Conservation (phyloP, 768 basidiomycete species). For the Strobilomyces echinocephalus region DNA sequence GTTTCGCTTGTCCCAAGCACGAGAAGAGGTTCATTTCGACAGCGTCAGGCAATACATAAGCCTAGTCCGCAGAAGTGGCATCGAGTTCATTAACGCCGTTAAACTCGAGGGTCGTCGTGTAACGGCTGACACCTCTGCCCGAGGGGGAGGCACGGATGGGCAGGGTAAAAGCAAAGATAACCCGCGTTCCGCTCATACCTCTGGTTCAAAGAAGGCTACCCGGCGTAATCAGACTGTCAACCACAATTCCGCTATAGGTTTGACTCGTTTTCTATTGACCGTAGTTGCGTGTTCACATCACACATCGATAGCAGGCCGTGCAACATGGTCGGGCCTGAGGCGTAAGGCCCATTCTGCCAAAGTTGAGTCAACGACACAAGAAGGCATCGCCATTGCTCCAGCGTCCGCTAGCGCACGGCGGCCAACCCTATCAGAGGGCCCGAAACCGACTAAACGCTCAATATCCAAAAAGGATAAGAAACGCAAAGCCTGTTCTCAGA, state of each 20-base stretch:
- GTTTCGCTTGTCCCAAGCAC: neutral
- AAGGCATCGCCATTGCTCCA: neutral
- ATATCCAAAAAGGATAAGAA: slow-evolving; percentile 11
- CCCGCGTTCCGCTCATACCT: neutral
- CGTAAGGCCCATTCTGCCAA: neutral
- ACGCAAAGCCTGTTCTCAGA: slow-evolving; percentile 23
- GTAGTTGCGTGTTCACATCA: neutral
- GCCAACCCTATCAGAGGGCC: neutral
- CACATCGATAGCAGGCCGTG: neutral
- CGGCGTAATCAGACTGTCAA: no score
- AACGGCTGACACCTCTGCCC: neutral
- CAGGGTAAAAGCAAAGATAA: neutral
- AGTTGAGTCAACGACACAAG: neutral
- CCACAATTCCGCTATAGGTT: slow-evolving; percentile 9
- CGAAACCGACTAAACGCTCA: neutral
- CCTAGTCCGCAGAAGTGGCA: slow-evolving; percentile 3
- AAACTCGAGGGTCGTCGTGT: neutral
- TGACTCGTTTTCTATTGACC: neutral
- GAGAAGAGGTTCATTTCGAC: neutral
- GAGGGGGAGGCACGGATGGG: neutral
- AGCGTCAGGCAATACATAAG: neutral
- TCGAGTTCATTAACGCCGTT: slow-evolving; percentile 1
- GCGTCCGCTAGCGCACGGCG: neutral
- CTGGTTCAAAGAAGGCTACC: neutral
- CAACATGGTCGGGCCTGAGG: neutral